A percentile compares a stretch with the other conserved stretches of the same genome.
Evolutionary conservation across 225 moss, liverwort and hornwort genomes (phyloP).

Genomic region (Sphagnum tenellum): DNA sequence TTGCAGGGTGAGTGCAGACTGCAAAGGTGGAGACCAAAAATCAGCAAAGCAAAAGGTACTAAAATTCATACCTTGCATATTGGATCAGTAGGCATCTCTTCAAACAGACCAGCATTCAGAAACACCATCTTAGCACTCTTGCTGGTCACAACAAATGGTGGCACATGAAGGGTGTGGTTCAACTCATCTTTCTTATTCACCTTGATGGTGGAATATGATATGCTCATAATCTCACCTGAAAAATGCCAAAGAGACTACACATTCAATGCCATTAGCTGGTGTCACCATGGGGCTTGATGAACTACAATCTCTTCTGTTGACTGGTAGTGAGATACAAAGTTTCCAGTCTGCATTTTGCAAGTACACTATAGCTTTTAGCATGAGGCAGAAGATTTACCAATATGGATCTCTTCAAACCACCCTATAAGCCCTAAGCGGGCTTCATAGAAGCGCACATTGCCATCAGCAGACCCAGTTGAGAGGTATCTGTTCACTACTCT

Average conservation of each 20-base stretch:
- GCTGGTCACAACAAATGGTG: constrained; percentile 39
- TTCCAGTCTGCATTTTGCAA: too few species aligned
- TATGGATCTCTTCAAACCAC: constrained; percentile 50
- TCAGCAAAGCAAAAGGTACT: too few species aligned
- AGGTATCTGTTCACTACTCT: constrained; percentile 23
- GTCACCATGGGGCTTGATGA: neutral
- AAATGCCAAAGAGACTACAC: neutral
- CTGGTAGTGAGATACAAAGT: too few species aligned
- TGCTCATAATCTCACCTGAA: constrained; percentile 40
- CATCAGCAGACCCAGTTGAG: constrained; percentile 34
- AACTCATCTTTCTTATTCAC: constrained; percentile 24
- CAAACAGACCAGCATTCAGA: constrained; percentile 47
- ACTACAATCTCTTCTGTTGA: too few species aligned
- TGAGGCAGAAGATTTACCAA: constrained; percentile 15
- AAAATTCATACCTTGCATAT: constrained; percentile 30
- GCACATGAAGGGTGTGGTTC: constrained; percentile 35
- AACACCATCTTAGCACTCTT: constrained; percentile 35
- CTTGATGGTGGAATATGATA: constrained; percentile 41
- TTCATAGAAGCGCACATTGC: constrained; percentile 46
- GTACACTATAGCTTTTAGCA: too few species aligned
- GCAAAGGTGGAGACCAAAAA: too few species aligned
- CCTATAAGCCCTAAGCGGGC: constrained; percentile 42
- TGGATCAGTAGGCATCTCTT: constrained; percentile 36
- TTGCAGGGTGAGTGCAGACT: neutral
- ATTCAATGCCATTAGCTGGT: neutral